phyloP scores from a whole-genome alignment of 2,329 filamentous ascomycete species.

The Coniochaeta pulveracea region DNA sequence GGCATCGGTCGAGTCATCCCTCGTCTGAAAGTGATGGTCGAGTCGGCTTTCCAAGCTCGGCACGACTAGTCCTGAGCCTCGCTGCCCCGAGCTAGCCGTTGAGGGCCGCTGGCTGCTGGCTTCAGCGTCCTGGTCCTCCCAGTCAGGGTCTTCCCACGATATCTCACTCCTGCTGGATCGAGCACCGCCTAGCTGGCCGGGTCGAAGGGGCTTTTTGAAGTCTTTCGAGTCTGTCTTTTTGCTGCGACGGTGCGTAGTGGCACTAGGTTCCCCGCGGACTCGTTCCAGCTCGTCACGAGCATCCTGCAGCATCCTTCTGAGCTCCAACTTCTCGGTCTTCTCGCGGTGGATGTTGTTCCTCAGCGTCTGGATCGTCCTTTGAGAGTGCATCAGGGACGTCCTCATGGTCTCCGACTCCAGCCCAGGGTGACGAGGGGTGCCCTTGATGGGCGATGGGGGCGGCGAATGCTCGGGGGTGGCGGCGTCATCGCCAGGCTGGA shows the following conservation, averaged over 20 bases:
- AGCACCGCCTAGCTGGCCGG: conserved; percentile 64
- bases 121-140: conserved; percentile 68
- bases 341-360: conserved; percentile 93
- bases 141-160: conserved; percentile 68
- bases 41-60: conserved; percentile 18
- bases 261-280: conserved; percentile 41
- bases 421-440: conserved; percentile 78
- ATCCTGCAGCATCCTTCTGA: conserved; percentile 91
- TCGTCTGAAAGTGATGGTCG: conserved; percentile 54
- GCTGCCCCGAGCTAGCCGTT: too few relatives aligned
- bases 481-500: conserved; percentile 55
- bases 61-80: too few relatives aligned
- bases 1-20: conserved; percentile 61
- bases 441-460: conserved; percentile 80
- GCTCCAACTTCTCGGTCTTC: conserved; percentile 95
- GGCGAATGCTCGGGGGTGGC: conserved; percentile 82
- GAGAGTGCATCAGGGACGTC: conserved; percentile 86
- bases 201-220: conserved; percentile 60
- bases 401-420: conserved; percentile 94
- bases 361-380: conserved; percentile 91
- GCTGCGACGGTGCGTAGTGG: conserved; percentile 42
- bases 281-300: conserved; percentile 83
- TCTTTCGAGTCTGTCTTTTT: conserved; percentile 53
- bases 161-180: conserved; percentile 70
- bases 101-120: conserved; percentile 28